Evolutionary conservation across 2,329 filamentous ascomycete species (phyloP).

Genomic region (Microdochium bolleyi): DNA sequence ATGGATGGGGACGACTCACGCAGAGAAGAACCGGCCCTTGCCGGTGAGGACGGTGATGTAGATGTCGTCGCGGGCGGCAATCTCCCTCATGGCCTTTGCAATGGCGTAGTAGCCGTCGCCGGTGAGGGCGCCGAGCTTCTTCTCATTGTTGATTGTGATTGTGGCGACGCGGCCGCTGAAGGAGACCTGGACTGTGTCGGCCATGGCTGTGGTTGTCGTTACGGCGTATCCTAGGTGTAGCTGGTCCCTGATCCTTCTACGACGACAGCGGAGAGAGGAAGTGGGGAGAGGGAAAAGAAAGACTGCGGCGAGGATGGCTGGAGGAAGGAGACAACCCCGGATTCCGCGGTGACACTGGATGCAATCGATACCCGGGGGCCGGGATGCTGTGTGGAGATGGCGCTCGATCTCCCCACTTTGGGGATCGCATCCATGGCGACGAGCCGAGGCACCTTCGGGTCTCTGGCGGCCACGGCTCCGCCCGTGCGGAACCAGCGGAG

Average conservation of each 20-base stretch:
- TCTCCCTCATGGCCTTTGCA: constrained; percentile 63
- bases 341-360: neutral
- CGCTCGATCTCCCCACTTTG: too few relatives aligned
- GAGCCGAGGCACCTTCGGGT: too few relatives aligned
- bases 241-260: neutral
- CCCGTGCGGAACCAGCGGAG: too few relatives aligned
- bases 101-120: constrained; percentile 71
- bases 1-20: constrained; percentile 47
- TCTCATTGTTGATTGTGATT: constrained; percentile 76
- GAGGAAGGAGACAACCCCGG: neutral
- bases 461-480: too few relatives aligned
- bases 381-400: too few relatives aligned
- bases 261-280: neutral
- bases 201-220: constrained; percentile 17
- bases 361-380: neutral
- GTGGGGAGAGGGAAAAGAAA: neutral
- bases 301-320: neutral
- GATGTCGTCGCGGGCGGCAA: constrained; percentile 72
- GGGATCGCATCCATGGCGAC: too few relatives aligned
- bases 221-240: too few relatives aligned
- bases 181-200: constrained; percentile 42
- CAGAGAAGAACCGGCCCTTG: constrained; percentile 80
- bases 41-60: constrained; percentile 79
- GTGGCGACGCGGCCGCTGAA: constrained; percentile 67
- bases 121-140: constrained; percentile 80